A percentile compares a stretch with the other conserved stretches of the same genome.
Evolutionary conservation across 345 rosid species (phyloP).

Genomic region (Populus simonii): DNA sequence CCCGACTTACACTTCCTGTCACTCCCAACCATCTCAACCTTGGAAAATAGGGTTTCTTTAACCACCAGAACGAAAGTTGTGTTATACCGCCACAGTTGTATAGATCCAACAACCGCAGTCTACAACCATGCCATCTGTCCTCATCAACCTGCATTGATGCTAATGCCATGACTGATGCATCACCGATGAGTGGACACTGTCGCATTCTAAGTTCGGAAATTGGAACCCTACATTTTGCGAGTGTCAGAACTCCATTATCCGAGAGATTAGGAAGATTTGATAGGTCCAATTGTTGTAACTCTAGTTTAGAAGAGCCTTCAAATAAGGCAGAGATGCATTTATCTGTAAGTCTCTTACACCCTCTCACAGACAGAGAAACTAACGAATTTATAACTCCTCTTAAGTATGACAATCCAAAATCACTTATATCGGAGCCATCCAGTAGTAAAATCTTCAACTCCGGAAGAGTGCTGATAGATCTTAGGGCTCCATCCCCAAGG

Average conservation of each 20-base stretch:
- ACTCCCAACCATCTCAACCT: slow-evolving; percentile 86
- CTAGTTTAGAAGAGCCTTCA: slow-evolving; percentile 59
- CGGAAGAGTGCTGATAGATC: slow-evolving; percentile 53
- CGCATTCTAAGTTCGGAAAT: slow-evolving; percentile 69
- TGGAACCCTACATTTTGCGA: slow-evolving; percentile 60
- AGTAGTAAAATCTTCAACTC: slow-evolving; percentile 55
- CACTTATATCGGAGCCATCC: slow-evolving; percentile 69
- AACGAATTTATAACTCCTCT: slow-evolving; percentile 53
- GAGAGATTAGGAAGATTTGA: slow-evolving; percentile 75
- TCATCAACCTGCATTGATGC: slow-evolving; percentile 72
- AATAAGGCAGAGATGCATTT: slow-evolving; percentile 60
- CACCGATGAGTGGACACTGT: slow-evolving; percentile 84
- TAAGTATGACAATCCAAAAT: slow-evolving; percentile 56
- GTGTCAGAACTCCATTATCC: slow-evolving; percentile 60
- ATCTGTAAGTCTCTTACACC: slow-evolving; percentile 85
- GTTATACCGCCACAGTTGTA: slow-evolving; percentile 81
- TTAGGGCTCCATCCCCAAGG: slow-evolving; percentile 70
- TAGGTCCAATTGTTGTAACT: slow-evolving; percentile 69
- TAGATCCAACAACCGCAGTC: slow-evolving; percentile 60
- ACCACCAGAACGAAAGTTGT: slow-evolving; percentile 69
- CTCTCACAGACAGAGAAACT: slow-evolving; percentile 69
- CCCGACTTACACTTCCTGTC: slow-evolving; percentile 72
- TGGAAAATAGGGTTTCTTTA: slow-evolving; percentile 83
- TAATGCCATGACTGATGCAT: slow-evolving; percentile 77
- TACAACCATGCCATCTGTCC: slow-evolving; percentile 66